phyloP scores from a whole-genome alignment of 2,329 filamentous ascomycete species.

The Alternaria sp. region DNA sequence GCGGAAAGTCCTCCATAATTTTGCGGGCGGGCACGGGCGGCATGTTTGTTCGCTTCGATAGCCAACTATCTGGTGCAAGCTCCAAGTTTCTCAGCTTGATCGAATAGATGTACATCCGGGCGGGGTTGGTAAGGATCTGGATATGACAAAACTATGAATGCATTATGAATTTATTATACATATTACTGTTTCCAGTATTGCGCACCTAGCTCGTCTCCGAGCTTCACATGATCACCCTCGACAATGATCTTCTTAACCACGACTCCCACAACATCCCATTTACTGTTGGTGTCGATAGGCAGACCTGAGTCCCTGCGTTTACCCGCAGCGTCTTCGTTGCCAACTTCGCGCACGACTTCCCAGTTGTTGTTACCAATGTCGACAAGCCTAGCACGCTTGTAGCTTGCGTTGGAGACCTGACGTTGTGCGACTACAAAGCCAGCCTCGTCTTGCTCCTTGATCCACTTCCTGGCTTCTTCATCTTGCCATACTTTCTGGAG shows the following conservation, averaged over 20 bases:
- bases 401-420: conserved; percentile 46
- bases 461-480: conserved; percentile 37
- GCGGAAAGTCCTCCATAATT: background rate
- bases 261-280: conserved; percentile 47
- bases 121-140: too few species aligned
- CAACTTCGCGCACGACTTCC: conserved; percentile 46
- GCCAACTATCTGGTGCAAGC: background rate
- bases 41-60: background rate
- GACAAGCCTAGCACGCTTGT: conserved; percentile 45
- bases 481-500: conserved; percentile 39
- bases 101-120: background rate
- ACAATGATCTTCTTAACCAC: conserved; percentile 42
- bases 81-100: background rate
- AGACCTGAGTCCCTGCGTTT: conserved; percentile 45
- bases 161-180: background rate
- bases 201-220: conserved; percentile 45
- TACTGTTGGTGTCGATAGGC: conserved; percentile 45
- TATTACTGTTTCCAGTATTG: conserved; percentile 39
- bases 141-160: background rate
- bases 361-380: conserved; percentile 42
- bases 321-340: conserved; percentile 36
- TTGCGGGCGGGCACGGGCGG: background rate
- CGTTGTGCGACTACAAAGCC: conserved; percentile 46
- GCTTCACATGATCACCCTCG: conserved; percentile 35
- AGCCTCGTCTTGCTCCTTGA: conserved; percentile 39